Conservation (phyloP, 2,329 filamentous ascomycete genomes). For the Xylariaceae sp. region DNA sequence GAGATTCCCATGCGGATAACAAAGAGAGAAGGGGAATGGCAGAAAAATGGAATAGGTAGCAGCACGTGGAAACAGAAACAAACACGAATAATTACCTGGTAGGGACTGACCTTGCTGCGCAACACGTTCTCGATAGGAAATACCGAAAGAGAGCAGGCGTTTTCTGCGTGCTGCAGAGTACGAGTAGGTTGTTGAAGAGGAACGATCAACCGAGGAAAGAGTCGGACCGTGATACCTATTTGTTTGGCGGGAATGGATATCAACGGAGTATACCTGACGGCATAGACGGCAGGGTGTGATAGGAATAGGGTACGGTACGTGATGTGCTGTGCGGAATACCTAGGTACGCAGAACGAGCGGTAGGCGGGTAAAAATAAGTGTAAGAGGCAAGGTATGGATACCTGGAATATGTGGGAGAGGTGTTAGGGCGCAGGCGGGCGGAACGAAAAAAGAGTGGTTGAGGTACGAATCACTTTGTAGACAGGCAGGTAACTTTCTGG, state of each 20-base stretch:
- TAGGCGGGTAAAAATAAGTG: no score
- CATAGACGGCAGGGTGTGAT: constrained; percentile 1
- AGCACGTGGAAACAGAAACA: background rate
- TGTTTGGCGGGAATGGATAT: background rate
- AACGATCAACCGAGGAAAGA: background rate
- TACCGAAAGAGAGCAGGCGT: background rate
- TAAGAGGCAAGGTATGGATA: no score
- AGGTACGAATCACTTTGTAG: background rate
- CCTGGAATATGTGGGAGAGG: constrained; percentile 7
- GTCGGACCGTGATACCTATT: background rate
- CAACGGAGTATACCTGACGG: constrained; percentile 12
- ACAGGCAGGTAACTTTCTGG: background rate
- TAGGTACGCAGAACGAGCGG: background rate
- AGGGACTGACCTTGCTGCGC: constrained; percentile 11
- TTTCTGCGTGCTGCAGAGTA: background rate
- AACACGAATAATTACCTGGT: background rate
- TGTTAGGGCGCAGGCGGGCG: constrained; percentile 7
- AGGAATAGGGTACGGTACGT: constrained; percentile 2
- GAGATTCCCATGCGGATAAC: no score
- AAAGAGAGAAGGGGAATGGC: no score
- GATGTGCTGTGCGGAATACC: constrained; percentile 2
- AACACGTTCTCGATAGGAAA: background rate
- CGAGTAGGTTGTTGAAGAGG: background rate
- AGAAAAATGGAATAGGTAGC: background rate
- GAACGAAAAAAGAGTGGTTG: background rate